Percentiles rank a stretch among this genome's conserved stretches.
These are phyloP conservation scores for Amanita pallidorosea DNA, from an alignment of 768 basidiomycete genomes.

Conservation along the genomic window DNA sequence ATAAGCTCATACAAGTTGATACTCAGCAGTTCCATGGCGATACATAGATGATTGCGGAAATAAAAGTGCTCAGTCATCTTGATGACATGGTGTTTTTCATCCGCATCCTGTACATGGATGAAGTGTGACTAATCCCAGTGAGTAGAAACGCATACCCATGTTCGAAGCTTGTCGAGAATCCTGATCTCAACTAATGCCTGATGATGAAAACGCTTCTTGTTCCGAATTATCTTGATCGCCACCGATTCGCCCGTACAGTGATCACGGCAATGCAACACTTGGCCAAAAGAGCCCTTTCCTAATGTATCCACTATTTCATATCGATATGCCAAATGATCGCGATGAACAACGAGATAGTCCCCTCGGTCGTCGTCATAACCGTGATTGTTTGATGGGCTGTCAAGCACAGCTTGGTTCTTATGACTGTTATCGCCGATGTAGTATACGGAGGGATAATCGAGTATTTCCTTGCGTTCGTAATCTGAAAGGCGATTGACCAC, in stretches of 20 bases:
- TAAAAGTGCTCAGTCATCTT: slow-evolving; percentile 99
- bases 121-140: neutral
- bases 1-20: slow-evolving; percentile 99
- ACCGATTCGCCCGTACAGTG: slow-evolving; percentile 94
- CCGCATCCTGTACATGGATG: slow-evolving; percentile 57
- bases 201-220: slow-evolving; percentile 98
- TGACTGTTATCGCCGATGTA: slow-evolving; percentile 69
- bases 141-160: slow-evolving; percentile 69
- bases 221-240: slow-evolving; percentile 97
- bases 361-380: slow-evolving; percentile 98
- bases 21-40: slow-evolving; percentile 95
- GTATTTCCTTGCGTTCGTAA: slow-evolving; percentile 85
- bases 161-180: slow-evolving; percentile 89
- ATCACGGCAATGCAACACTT: slow-evolving; percentile 92
- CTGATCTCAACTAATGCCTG: slow-evolving; percentile 99
- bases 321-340: slow-evolving; percentile 94
- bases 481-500: slow-evolving; percentile 70
- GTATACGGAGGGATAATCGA: slow-evolving; percentile 79
- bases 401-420: slow-evolving; percentile 73
- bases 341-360: slow-evolving; percentile 84
- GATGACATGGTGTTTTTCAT: slow-evolving; percentile 95
- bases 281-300: slow-evolving; percentile 97
- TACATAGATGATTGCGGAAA: slow-evolving; percentile 95
- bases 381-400: slow-evolving; percentile 74
- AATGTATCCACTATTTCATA: slow-evolving; percentile 89